Evolutionary conservation across 2,329 filamentous ascomycete genomes (phyloP), one percentile per base, ranked within the genome.

Genomic region (Aspergillus jensenii): DNA sequence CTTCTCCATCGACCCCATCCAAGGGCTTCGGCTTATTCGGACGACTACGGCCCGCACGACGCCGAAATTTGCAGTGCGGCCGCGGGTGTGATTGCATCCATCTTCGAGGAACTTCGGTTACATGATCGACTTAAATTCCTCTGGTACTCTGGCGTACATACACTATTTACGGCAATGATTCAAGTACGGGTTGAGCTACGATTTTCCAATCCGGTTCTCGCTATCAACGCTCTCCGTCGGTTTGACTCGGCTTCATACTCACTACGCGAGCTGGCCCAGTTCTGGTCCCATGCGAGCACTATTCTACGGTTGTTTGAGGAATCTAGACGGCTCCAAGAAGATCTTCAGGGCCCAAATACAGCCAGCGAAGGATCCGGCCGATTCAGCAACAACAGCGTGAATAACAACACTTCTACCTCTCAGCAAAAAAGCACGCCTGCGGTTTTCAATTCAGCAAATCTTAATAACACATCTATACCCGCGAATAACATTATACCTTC

Each of bases 81-180:
- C 15, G 76, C 76, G 2, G 74, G 75, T 14, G 76, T 78, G 1
- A 78, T 79, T 55, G 72, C 76, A 6, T 78, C 75, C 3, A 78
- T 78, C 31, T 78, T 79, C 41, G 76, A 78, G 55, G 75, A 77
- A 55, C 69, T 79, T 14, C 71, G 76, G 9, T 61, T 76, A 19
- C 75, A 76, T 37, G 72, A 77, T 55, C 68, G 73, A 15, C 63
- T 78, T 55, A 78, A 76, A 56, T 76, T 71, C 60, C 66, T 79
- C 9, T 79, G 76, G 76, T 74, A 76, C 54, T 76, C 76, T 17
- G 74, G 74, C 3, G 76, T 79, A 11, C 76, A 78, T 52, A 76
- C 75, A 1, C 62, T 79, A 6, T 79, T 79, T 62, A 79, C 76
- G 6, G 76, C 76, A 15, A 78, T 79, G 76, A 78, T 79, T 27